A percentile compares a stretch with the other conserved stretches of the same genome.
phyloP scores from a whole-genome alignment of 768 basidiomycete genomes.

The Macrolepiota albuminosa region DNA sequence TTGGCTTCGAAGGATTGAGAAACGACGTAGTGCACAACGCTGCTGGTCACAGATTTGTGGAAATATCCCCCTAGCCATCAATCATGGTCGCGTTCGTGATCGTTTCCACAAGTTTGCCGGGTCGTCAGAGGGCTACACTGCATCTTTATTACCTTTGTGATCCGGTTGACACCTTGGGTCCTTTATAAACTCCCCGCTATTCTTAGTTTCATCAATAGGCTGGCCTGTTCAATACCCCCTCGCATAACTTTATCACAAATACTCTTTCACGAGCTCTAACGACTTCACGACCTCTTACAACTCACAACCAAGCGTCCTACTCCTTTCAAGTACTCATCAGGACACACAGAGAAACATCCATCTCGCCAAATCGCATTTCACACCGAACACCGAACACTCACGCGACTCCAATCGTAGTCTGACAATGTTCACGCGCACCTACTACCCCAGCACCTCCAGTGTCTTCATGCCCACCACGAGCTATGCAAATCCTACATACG shows the following conservation, averaged over 20 bases:
- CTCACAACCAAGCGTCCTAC: not conserved
- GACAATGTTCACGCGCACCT: slow-evolving; percentile 15
- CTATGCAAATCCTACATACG: slow-evolving; percentile 4
- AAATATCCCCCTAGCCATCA: not conserved
- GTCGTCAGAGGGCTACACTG: slow-evolving; percentile 5
- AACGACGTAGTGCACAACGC: not conserved
- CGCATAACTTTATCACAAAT: slow-evolving; percentile 9
- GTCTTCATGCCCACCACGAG: slow-evolving; percentile 7
- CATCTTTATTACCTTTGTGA: slow-evolving; percentile 4
- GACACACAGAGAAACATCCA: not conserved
- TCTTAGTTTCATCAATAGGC: slow-evolving; percentile 15
- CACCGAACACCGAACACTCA: not conserved
- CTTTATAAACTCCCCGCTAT: slow-evolving; percentile 5
- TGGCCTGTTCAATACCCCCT: slow-evolving; percentile 15
- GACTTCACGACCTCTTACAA: slow-evolving; percentile 16
- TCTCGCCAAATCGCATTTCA: not conserved
- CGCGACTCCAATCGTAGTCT: not conserved
- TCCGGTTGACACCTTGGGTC: not conserved
- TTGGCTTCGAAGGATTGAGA: not conserved
- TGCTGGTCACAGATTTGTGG: not conserved
- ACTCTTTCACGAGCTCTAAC: slow-evolving; percentile 15
- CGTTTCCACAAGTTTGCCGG: slow-evolving; percentile 1
- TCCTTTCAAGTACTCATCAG: not conserved
- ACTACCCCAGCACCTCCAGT: slow-evolving; percentile 11
- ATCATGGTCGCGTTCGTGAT: not conserved